Evolutionary conservation across 2,329 filamentous ascomycete genomes (phyloP), one percentile per base, ranked within the genome.

Genomic region (Arthrobotrys megalospora): DNA sequence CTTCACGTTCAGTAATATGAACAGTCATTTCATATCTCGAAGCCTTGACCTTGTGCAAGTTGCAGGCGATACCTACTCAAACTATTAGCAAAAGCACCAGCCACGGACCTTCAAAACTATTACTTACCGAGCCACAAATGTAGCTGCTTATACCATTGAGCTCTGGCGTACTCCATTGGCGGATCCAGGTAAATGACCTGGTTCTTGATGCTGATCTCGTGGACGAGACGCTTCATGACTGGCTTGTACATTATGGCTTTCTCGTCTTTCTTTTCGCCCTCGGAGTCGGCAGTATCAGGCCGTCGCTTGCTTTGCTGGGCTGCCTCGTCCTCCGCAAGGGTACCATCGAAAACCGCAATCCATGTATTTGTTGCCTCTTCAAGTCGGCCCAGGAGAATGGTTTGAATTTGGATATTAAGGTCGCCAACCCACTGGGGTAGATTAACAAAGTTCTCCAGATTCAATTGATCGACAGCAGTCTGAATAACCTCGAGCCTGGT

Each of bases 131-230:
- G 89, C 96, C 96, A 99, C 38, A 93, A 90, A 82, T 98, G 94
- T 47, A 99, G 88, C 81, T 97, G 94, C 16, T 91, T 88, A 83
- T 97, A 93, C 96, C 96, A 99, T 83, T 92, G 95, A 11, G 95
- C 94, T 80, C 94, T 90, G 14, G 96, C 94, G 83, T 91, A 96
- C 83, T 97, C 94, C 64, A 98, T 87, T 4, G 96, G 96, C 3
- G 96, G 96, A 66, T 97, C 96, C 28, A 99, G 89, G 83, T 97
- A 97, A 81, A 99, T 97, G 80, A 97, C 92, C 84, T 99, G 96
- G 82, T 98, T 98, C 36, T 93, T 92, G 93, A 99, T 99, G 5
- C 93, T 96, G 68, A 99, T 91, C 83, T 99, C 96, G 81, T 97
- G 93, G 14, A 96, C 88, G 24, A 97, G 88, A 34, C 89, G 89